phyloP scores from a whole-genome alignment of 768 basidiomycete species.

The Hygrocybe coccinea region DNA sequence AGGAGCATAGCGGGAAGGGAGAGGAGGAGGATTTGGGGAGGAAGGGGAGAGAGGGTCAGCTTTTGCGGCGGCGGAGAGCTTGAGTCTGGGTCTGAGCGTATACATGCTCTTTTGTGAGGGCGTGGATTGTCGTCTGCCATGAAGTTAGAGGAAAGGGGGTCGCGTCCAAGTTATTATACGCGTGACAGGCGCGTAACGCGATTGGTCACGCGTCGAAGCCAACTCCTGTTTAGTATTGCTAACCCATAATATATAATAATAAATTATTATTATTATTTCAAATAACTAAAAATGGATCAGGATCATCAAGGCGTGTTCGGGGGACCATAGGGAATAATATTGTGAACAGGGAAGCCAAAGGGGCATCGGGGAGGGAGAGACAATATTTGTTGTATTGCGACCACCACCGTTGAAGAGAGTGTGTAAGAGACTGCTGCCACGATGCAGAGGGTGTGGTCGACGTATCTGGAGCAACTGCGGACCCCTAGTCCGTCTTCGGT shows the following conservation, averaged over 20 bases:
- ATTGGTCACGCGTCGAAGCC: background rate
- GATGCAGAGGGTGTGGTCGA: conserved; percentile 43
- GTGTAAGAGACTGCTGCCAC: background rate
- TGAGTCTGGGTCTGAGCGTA: background rate
- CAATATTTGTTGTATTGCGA: no score
- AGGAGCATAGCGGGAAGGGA: conserved; percentile 55
- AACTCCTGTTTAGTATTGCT: no score
- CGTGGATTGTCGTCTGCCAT: conserved; percentile 4
- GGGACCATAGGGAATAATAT: background rate
- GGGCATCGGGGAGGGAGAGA: no score
- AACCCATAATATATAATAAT: no score
- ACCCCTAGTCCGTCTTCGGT: conserved; percentile 9
- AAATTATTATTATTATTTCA: no score
- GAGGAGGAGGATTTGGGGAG: conserved; percentile 48
- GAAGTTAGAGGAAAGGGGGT: background rate
- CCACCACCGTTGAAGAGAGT: no score
- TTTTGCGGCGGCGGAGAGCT: background rate
- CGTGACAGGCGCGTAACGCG: background rate
- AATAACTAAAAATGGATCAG: background rate
- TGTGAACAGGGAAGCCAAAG: no score
- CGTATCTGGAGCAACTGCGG: conserved; percentile 30
- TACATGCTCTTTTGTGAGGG: background rate
- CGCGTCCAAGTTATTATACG: background rate
- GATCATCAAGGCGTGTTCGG: background rate
- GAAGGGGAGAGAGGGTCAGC: conserved; percentile 17